Evolutionary conservation across 495 filamentous ascomycete genomes (phyloP).

Genomic region (Parathielavia appendiculata): DNA sequence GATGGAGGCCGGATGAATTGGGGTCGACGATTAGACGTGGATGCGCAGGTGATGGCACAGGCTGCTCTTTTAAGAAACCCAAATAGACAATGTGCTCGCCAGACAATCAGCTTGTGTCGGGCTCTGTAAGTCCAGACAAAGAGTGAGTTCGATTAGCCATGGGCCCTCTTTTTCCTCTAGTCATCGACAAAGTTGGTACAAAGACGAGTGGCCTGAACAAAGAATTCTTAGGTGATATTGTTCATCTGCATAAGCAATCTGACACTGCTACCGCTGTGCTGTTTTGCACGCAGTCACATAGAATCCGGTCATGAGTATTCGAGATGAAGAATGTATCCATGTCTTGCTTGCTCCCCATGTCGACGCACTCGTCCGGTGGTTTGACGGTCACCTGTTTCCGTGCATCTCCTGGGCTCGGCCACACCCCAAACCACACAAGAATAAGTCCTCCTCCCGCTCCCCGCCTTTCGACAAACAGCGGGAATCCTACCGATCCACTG

Average conservation of each 20-base stretch:
- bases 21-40: no score
- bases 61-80: no score
- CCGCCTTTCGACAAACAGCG: no score
- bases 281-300: no score
- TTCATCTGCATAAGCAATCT: no score
- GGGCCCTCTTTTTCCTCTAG: neutral
- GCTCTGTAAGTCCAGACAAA: neutral
- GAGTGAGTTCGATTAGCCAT: no score
- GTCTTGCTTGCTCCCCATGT: slow-evolving; percentile 48
- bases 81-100: neutral
- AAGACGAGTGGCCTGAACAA: neutral
- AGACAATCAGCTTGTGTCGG: neutral
- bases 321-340: slow-evolving; percentile 45
- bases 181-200: neutral
- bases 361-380: slow-evolving; percentile 46
- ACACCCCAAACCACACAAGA: slow-evolving; percentile 37
- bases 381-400: slow-evolving; percentile 49
- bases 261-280: no score
- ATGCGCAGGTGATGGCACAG: no score
- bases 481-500: no score
- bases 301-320: slow-evolving; percentile 37
- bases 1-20: no score
- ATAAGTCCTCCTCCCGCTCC: no score
- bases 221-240: neutral
- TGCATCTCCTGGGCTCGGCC: slow-evolving; percentile 54